Percentiles rank a stretch among this genome's conserved stretches.
These are phyloP conservation scores for Lactuca sativa DNA, from an alignment of 129 eudicot species.

Conservation along the genomic window DNA sequence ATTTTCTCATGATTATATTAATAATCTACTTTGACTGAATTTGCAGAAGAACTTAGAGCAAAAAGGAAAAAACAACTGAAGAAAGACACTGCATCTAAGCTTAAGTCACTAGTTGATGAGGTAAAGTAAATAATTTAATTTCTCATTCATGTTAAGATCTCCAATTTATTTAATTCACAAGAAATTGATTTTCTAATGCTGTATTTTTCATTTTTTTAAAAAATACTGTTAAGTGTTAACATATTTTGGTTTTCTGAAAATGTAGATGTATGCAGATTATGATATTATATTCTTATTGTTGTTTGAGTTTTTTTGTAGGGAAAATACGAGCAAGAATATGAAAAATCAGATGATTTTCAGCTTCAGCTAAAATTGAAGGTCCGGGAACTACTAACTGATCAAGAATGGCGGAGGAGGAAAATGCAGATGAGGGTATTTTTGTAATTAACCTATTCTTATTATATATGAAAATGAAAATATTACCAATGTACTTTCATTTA, in stretches of 20 bases:
- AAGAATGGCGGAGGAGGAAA: conserved; percentile 98
- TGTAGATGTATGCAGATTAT: conserved; percentile 16
- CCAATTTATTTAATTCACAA: background rate
- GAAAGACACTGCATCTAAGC: conserved; percentile 86
- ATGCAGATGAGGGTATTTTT: conserved; percentile 95
- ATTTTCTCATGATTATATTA: conserved; percentile 3
- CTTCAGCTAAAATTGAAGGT: conserved; percentile 85
- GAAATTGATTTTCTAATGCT: background rate
- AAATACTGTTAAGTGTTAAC: too few species aligned
- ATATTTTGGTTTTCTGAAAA: background rate
- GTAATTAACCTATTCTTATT: conserved; percentile 14
- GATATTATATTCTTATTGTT: conserved; percentile 7
- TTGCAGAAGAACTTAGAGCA: conserved; percentile 86
- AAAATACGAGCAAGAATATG: conserved; percentile 79
- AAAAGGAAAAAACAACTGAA: conserved; percentile 93
- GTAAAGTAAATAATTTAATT: conserved; percentile 49
- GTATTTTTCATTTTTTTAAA: background rate
- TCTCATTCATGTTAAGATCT: background rate
- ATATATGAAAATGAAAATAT: background rate
- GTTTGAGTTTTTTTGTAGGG: conserved; percentile 51
- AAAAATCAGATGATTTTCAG: conserved; percentile 71
- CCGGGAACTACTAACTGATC: conserved; percentile 87
- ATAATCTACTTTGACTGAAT: conserved; percentile 9
- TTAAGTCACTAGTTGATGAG: conserved; percentile 93
- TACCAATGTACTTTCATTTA: too few species aligned